Evolutionary conservation across 1,139 yeast genomes (phyloP).

Genomic region (Candida gigantensis): DNA sequence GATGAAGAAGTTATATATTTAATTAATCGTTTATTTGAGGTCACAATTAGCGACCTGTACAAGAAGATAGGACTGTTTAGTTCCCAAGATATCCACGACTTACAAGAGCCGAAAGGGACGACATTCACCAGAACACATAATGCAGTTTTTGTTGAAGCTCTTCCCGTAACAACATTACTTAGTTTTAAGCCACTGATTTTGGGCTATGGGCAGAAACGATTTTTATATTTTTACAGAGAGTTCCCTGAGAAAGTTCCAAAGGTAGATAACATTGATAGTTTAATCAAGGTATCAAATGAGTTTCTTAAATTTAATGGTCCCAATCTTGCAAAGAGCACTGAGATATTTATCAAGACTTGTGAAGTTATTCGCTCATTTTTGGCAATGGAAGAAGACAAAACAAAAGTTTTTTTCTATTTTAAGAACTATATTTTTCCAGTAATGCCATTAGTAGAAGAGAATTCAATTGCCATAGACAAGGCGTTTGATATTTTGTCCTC

Average conservation of each 20-base stretch:
- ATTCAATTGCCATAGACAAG: conserved; percentile 63
- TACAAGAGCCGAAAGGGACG: conserved; percentile 25
- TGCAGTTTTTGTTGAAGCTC: conserved; percentile 31
- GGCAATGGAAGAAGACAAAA: conserved; percentile 21
- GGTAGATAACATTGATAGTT: conserved; percentile 40
- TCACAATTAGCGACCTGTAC: conserved; percentile 55
- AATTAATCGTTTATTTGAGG: conserved; percentile 51
- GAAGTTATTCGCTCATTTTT: conserved; percentile 54
- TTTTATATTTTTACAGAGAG: conserved; percentile 50
- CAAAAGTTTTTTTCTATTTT: conserved; percentile 61
- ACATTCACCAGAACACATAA: conserved; percentile 36
- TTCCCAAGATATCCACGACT: conserved; percentile 20
- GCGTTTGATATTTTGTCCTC: conserved; percentile 55
- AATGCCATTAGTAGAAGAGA: conserved; percentile 58
- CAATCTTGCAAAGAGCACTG: conserved; percentile 50
- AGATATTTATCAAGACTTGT: conserved; percentile 59
- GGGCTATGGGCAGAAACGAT: conserved; percentile 31
- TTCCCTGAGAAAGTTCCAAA: conserved; percentile 50
- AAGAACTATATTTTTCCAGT: conserved; percentile 72
- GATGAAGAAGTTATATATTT: conserved; percentile 54
- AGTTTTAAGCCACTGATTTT: conserved; percentile 36
- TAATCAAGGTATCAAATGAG: conserved; percentile 49
- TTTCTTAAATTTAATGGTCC: conserved; percentile 60
- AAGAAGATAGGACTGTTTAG: conserved; percentile 18
- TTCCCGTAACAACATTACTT: conserved; percentile 18